phyloP scores from a whole-genome alignment of 495 filamentous ascomycete species.

The Neohortaea acidophila region DNA sequence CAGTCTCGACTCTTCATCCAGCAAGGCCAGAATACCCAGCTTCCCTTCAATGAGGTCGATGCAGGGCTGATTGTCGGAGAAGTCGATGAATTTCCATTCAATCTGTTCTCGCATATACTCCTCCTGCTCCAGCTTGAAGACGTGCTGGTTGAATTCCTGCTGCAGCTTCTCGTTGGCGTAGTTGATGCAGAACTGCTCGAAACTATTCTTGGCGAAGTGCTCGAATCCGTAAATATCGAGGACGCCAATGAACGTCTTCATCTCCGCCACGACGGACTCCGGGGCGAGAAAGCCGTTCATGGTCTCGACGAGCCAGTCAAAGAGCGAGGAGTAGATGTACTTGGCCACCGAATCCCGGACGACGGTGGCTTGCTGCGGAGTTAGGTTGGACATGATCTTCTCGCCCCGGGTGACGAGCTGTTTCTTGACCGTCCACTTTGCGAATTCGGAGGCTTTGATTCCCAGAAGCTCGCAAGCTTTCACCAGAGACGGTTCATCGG shows the following conservation, averaged over 20 bases:
- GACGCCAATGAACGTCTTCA: conserved; percentile 92
- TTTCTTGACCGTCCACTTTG: conserved; percentile 99
- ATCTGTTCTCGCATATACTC: conserved; percentile 95
- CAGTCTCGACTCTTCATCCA: conserved; percentile 91
- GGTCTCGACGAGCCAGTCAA: conserved; percentile 95
- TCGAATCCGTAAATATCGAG: conserved; percentile 99
- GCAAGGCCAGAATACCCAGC: conserved; percentile 75
- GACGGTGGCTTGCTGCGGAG: conserved; percentile 83
- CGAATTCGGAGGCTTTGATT: conserved; percentile 74
- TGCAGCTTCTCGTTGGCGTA: conserved; percentile 99
- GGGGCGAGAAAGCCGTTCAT: conserved; percentile 86
- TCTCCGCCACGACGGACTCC: conserved; percentile 66
- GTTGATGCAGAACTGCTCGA: conserved; percentile 99
- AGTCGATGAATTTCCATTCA: conserved; percentile 99
- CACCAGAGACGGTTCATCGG: conserved; percentile 65
- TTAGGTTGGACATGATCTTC: conserved; percentile 93
- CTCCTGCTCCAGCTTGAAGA: conserved; percentile 99
- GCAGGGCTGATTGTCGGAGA: conserved; percentile 98
- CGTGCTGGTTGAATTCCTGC: conserved; percentile 98
- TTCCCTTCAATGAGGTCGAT: conserved; percentile 98
- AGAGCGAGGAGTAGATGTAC: conserved; percentile 94
- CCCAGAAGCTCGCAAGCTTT: conserved; percentile 77
- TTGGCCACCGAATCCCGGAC: conserved; percentile 97
- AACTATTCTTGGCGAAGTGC: conserved; percentile 99
- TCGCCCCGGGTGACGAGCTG: conserved; percentile 92